Evolutionary conservation across 2,329 filamentous ascomycete genomes (phyloP), one percentile per base, ranked within the genome.

Genomic region (Colletotrichum neosansevieriae): DNA sequence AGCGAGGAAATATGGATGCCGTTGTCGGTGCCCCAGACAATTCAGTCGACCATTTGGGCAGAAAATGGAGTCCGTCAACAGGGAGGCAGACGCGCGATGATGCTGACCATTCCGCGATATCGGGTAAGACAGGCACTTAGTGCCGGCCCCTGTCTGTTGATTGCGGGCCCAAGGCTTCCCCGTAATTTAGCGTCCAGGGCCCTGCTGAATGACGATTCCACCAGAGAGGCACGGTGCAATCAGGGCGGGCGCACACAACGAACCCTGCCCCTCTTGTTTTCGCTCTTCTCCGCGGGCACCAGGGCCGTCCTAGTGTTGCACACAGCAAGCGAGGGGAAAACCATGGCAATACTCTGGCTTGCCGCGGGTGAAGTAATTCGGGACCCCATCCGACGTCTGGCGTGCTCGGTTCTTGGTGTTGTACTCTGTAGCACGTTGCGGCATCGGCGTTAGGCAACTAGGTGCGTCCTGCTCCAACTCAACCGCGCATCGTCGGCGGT

Each of bases 71-170:
- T 24, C 60, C 24, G 44, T 17, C 29, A 49, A 19, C 53, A 54
- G 53, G 53, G 53, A 56, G 34, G 45, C 51, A 56, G 61, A 64
- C 50, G 54, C 57, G 60, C 56, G 47, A 66, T 70, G 61, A 70
- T 71, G 69, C 61, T 69, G 67, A 67, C 61, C 61, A 62, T 70
- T 67, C 67, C 61, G 61, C 58, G 45, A 53, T 50, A 57, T 70
- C 66, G 67, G 69, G 67, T 66, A 70, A 71, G 66, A 60, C 69
- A 71, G 66, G 66, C 65, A 64, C 59, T 64, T 66, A 67, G 34
- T 15, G 47, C 56, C 21, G 44, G 47, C 50, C 54, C 65, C 65
- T 56, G 47, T 56, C 56, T 32, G 49, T 49, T 21, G 65, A 68
- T 54, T 65, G 65, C 61, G 61, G 65, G 61, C 42, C 63, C 49